Percentiles rank a stretch among this genome's conserved stretches.
These are phyloP conservation scores for Penicillium ucsense DNA, from an alignment of 495 filamentous ascomycete species.

Conservation along the genomic window DNA sequence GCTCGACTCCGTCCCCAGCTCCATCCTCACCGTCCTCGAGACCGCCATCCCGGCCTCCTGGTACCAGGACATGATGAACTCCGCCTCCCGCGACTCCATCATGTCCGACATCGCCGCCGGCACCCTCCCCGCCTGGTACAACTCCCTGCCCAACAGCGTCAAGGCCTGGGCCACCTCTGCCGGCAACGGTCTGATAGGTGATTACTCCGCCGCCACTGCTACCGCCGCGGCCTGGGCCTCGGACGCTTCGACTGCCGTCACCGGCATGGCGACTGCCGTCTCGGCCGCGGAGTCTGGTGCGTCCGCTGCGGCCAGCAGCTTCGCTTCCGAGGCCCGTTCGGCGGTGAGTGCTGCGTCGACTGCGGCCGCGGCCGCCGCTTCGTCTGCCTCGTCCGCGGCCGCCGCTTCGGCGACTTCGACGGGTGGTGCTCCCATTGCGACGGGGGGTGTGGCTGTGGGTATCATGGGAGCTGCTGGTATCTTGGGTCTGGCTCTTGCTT, in stretches of 20 bases:
- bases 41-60: constrained; percentile 14
- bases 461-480: constrained; percentile 5
- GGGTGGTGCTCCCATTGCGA: constrained; percentile 6
- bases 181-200: not conserved
- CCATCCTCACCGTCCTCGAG: constrained; percentile 13
- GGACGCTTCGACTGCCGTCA: not conserved
- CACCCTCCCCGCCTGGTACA: constrained; percentile 17
- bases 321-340: not conserved
- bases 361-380: not conserved
- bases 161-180: constrained; percentile 12
- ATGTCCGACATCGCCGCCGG: constrained; percentile 7
- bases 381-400: not conserved
- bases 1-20: constrained; percentile 5
- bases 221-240: not conserved
- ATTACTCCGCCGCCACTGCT: not conserved
- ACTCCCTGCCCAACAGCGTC: constrained; percentile 14
- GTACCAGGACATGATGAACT: constrained; percentile 5
- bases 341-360: not conserved
- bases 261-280: not conserved
- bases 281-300: not conserved
- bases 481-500: constrained; percentile 17
- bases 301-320: not conserved
- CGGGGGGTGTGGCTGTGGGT: constrained; percentile 11
- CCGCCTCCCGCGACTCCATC: constrained; percentile 3
- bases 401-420: constrained; percentile 5